Evolutionary conservation across 208 protist genomes (phyloP).

Genomic region (Vickermania spadyakhi): DNA sequence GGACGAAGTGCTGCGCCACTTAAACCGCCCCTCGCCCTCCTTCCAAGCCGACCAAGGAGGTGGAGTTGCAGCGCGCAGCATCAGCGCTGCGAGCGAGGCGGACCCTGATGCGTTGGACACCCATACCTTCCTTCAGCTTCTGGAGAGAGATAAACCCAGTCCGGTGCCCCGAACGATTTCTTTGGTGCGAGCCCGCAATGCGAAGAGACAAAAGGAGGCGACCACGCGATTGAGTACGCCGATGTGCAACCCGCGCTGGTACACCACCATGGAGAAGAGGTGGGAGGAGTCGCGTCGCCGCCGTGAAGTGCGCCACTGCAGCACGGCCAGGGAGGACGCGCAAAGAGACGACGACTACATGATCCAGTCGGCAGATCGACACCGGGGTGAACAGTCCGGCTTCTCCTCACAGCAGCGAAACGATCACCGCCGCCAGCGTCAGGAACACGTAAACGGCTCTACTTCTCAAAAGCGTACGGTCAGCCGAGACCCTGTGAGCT

Average conservation of each 20-base stretch:
- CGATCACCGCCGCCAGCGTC: too few species aligned
- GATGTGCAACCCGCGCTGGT: constrained; percentile 10
- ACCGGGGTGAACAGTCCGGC: too few species aligned
- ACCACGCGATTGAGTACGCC: constrained; percentile 22
- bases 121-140: not conserved
- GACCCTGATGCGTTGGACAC: not conserved
- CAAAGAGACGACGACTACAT: too few species aligned
- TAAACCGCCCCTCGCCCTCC: not conserved
- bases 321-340: too few species aligned
- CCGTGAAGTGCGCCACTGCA: too few species aligned
- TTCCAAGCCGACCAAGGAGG: not conserved
- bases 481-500: too few species aligned
- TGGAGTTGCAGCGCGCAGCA: not conserved
- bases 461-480: too few species aligned
- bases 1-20: not conserved
- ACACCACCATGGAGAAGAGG: not conserved
- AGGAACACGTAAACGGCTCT: too few species aligned
- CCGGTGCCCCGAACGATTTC: not conserved
- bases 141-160: not conserved
- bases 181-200: constrained; percentile 5
- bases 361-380: too few species aligned
- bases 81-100: not conserved
- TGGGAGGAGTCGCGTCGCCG: too few species aligned
- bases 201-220: constrained; percentile 14
- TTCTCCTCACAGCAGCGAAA: too few species aligned